A percentile compares a stretch with the other conserved stretches of the same genome.
Evolutionary conservation across 2,329 filamentous ascomycete species (phyloP).

Genomic region (Ascochyta pisi): DNA sequence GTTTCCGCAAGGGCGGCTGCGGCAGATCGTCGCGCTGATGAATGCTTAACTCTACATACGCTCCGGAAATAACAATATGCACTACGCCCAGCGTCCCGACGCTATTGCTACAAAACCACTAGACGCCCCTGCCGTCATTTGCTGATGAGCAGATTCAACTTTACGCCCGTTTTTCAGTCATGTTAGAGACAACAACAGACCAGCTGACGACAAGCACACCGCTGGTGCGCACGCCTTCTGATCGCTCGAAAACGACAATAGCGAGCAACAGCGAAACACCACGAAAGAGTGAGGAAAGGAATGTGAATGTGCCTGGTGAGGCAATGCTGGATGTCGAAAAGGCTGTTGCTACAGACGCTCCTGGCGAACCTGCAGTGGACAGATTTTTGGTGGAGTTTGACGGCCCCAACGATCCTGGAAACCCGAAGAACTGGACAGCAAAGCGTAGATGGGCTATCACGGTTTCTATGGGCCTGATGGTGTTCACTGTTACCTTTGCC

Average conservation of each 20-base stretch:
- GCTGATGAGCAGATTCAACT: not conserved
- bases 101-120: conserved; percentile 4
- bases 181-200: not conserved
- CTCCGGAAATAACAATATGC: conserved; percentile 12
- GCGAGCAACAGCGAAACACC: conserved; percentile 1
- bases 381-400: conserved; percentile 72
- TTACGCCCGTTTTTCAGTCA: not conserved
- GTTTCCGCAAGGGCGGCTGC: conserved; percentile 5
- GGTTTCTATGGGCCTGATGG: conserved; percentile 62
- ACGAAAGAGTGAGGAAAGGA: conserved; percentile 16
- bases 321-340: conserved; percentile 8
- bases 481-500: conserved; percentile 54
- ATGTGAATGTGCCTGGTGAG: not conserved
- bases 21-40: conserved; percentile 6
- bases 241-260: conserved; percentile 5
- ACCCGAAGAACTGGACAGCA: conserved; percentile 73
- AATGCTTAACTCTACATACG: conserved; percentile 2
- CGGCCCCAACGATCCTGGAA: conserved; percentile 72
- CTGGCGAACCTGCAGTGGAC: not conserved
- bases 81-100: conserved; percentile 1
- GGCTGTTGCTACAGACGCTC: not conserved
- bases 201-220: not conserved
- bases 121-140: not conserved
- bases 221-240: conserved; percentile 5
- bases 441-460: conserved; percentile 73